Base-by-base conservation (phyloP, 2,329 filamentous ascomycete species). In the Rhinocladiella similis region DNA sequence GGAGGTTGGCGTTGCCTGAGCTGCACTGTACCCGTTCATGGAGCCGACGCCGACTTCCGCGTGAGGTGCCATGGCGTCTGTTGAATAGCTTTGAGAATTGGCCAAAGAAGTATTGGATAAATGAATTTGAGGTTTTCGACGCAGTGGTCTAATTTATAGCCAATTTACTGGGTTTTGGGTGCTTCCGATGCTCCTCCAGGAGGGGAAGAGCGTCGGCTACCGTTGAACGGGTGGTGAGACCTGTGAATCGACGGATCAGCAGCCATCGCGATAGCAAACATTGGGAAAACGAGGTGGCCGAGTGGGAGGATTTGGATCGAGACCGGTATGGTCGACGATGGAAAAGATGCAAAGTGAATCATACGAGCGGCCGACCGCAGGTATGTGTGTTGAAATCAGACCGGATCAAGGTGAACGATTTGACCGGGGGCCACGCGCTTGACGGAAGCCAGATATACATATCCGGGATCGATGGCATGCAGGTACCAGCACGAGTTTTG, bases 191-290 rank as follows among this genome's bases (percentile, higher is more conserved):
- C 84, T 80, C 88, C 86, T 80, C 90, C 91, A 76, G 87, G 85
- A 76, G 89, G 86, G 80, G 90, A 87, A 84, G 90, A 90, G 84
- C 91, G 92, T 84, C 90, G 91, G 89, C 85, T 88, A 86, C 89
- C 88, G 84, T 93, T 92, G 87, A 91, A 96, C 83, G 91, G 90
- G 85, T 96, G 89, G 80, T 97, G 91, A 77, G 87, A 84, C 75
- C 92, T 96, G 74, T 41, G 29, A 59, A 55, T 50, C 53, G 48
- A 48, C 51, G 43, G n/a, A 51, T 47, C 47, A 57, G 54, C 50
- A 60, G 47, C 47, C 49, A 54, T 59, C 45, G 35, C 55, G 20
- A 39, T 16, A 42, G 46, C 47, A 39, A 47, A 42, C 38, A 45
- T 43, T 16, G 52, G 42, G 20, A 33, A 33, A 29, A 47, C n/a